These are phyloP conservation scores for Mariannaea sp. DNA, from an alignment of 2,329 filamentous ascomycete species.

Conservation along the genomic window DNA sequence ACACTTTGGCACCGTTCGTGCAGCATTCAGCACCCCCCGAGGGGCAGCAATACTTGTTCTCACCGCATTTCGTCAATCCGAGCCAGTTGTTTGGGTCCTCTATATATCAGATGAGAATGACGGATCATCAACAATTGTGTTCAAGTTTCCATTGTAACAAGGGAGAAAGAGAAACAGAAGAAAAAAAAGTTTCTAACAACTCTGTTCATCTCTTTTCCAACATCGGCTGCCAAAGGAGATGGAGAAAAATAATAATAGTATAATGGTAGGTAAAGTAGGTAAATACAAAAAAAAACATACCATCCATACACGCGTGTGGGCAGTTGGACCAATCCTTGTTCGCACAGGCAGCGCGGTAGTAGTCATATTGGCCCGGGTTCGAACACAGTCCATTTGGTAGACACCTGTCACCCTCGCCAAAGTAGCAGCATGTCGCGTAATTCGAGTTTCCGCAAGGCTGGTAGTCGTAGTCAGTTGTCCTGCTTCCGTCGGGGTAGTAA, in stretches of 20 bases:
- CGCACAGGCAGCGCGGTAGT: constrained; percentile 31
- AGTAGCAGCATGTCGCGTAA: constrained; percentile 32
- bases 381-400: constrained; percentile 29
- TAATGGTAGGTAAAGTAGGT: too few species aligned
- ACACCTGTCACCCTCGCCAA: constrained; percentile 31
- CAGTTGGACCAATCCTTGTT: constrained; percentile 33
- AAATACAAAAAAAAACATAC: constrained; percentile 17
- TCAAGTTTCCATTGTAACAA: too few species aligned
- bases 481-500: constrained; percentile 31
- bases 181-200: too few species aligned
- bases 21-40: constrained; percentile 23
- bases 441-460: constrained; percentile 26
- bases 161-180: too few species aligned
- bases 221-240: too few species aligned
- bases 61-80: constrained; percentile 17
- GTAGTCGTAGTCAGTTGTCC: constrained; percentile 30
- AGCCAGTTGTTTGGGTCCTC: constrained; percentile 24
- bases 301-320: constrained; percentile 28
- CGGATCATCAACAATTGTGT: too few species aligned
- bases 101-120: too few species aligned
- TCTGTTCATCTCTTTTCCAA: too few species aligned
- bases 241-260: too few species aligned
- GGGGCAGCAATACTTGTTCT: constrained; percentile 32
- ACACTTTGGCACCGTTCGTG: constrained; percentile 23
- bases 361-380: constrained; percentile 20